These are phyloP conservation scores for Ustilago xerochloae DNA, from an alignment of 1,284 basidiomycete species.

Conservation along the genomic window DNA sequence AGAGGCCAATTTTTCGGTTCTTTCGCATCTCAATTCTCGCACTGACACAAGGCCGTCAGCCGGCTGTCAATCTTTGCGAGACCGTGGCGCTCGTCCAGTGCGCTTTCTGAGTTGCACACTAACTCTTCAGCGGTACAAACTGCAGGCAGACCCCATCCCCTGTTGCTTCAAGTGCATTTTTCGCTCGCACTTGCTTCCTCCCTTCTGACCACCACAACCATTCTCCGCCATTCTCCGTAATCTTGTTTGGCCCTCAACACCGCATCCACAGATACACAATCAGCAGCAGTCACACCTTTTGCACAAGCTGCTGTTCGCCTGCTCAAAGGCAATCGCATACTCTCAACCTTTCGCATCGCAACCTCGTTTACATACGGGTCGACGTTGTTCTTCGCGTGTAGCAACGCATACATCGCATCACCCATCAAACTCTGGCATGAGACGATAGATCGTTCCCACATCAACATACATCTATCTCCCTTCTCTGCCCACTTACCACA, in stretches of 20 bases:
- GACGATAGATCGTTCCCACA: not conserved
- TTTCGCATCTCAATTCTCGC: not conserved
- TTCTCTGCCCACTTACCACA: not conserved
- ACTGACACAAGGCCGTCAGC: not conserved
- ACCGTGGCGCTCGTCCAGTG: not conserved
- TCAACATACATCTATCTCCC: not conserved
- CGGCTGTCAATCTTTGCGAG: not conserved
- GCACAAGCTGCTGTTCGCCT: slow-evolving; percentile 4
- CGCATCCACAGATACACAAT: too few relatives aligned
- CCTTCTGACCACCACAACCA: slow-evolving; percentile 1
- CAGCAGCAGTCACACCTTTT: not conserved
- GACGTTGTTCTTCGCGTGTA: not conserved
- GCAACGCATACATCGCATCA: not conserved
- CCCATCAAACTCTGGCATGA: not conserved
- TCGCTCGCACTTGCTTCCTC: not conserved
- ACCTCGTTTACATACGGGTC: not conserved
- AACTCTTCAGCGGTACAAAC: too few relatives aligned
- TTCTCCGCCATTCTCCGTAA: not conserved
- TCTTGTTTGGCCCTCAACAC: not conserved
- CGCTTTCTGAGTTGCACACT: too few relatives aligned
- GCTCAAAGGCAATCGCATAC: not conserved
- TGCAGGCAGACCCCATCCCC: too few relatives aligned
- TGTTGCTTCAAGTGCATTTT: not conserved
- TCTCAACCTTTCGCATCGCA: not conserved
- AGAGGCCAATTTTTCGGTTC: not conserved